Evolutionary conservation across 2,329 filamentous ascomycete genomes (phyloP).

Genomic region (Ploettnerulaceae sp.): DNA sequence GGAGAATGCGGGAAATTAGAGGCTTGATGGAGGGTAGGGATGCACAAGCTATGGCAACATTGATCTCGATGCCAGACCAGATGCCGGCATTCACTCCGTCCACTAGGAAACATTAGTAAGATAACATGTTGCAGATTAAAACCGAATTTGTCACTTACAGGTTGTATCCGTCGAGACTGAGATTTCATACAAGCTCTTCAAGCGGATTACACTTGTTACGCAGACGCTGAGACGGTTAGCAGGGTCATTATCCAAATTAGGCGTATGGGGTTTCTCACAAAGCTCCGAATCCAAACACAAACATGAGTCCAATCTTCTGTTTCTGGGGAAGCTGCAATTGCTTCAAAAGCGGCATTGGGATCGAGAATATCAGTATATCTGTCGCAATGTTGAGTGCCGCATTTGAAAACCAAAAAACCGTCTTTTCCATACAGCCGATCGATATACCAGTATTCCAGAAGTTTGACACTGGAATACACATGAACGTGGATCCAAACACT

Average conservation of each 20-base stretch:
- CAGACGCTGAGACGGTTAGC: too few relatives aligned
- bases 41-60: slow-evolving; percentile 45
- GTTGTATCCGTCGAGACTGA: slow-evolving; percentile 12
- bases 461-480: slow-evolving; percentile 13
- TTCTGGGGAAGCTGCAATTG: slow-evolving; percentile 11
- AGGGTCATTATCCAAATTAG: too few relatives aligned
- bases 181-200: slow-evolving; percentile 14
- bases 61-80: slow-evolving; percentile 46
- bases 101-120: neutral
- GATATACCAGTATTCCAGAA: slow-evolving; percentile 13
- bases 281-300: slow-evolving; percentile 16
- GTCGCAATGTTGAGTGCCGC: slow-evolving; percentile 17
- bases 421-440: slow-evolving; percentile 1
- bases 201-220: slow-evolving; percentile 14
- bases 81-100: slow-evolving; percentile 14
- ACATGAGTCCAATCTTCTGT: slow-evolving; percentile 17
- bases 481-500: slow-evolving; percentile 8
- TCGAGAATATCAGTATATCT: slow-evolving; percentile 14
- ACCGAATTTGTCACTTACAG: slow-evolving; percentile 1
- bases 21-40: slow-evolving; percentile 47
- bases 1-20: slow-evolving; percentile 34
- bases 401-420: slow-evolving; percentile 15
- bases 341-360: slow-evolving; percentile 15
- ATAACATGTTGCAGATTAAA: neutral
- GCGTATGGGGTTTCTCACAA: neutral